Conservation (phyloP, 129 eudicot species). For the Ambrosia trifida region DNA sequence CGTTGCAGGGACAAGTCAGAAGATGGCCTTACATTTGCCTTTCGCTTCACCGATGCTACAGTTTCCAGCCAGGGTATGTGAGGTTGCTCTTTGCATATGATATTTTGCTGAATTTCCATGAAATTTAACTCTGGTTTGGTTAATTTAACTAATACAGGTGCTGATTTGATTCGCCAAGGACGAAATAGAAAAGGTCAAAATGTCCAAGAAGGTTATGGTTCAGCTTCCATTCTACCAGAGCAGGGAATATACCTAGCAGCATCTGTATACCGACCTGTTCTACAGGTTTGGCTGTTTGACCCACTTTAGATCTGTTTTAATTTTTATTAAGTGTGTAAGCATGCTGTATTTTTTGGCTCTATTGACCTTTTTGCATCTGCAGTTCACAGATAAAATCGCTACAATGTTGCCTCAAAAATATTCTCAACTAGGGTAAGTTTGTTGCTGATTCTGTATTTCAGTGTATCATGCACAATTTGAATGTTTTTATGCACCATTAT, state of each 20-base stretch:
- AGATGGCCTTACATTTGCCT: conserved; percentile 93
- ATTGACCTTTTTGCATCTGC: conserved; percentile 35
- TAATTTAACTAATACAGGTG: conserved; percentile 38
- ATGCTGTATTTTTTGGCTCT: not conserved
- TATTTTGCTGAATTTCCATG: not conserved
- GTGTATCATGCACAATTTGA: not conserved
- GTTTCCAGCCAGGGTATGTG: conserved; percentile 67
- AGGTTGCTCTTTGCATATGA: conserved; percentile 11
- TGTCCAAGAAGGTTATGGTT: conserved; percentile 96
- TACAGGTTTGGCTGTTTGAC: conserved; percentile 73
- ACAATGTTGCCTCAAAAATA: conserved; percentile 85
- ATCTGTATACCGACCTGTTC: conserved; percentile 93
- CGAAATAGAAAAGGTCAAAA: conserved; percentile 82
- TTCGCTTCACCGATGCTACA: conserved; percentile 90
- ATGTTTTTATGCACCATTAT: conserved; percentile 14
- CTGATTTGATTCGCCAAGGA: conserved; percentile 79
- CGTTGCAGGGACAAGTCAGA: conserved; percentile 78
- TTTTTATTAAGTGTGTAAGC: not conserved
- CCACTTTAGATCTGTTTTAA: not conserved
- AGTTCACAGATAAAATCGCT: conserved; percentile 91
- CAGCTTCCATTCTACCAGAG: conserved; percentile 90
- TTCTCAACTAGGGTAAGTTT: conserved; percentile 90
- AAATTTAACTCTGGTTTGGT: conserved; percentile 11
- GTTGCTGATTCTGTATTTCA: not conserved
- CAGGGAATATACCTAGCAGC: conserved; percentile 98